Evolutionary conservation across 139 green algal genomes (phyloP), one percentile per base, ranked within the genome.

Genomic region (Closterium sp.): DNA sequence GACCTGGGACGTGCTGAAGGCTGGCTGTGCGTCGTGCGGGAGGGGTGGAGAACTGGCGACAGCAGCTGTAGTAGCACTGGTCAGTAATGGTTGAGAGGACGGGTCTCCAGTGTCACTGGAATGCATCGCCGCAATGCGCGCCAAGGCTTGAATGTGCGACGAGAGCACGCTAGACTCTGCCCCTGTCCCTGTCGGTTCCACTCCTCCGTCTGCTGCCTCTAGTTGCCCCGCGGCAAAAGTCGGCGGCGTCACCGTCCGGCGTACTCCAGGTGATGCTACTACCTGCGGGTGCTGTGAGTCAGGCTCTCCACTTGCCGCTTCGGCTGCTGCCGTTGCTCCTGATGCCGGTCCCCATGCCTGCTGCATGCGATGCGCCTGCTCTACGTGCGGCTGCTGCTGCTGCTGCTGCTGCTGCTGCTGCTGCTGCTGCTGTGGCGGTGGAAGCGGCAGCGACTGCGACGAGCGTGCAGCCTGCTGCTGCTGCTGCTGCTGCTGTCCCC

Each of bases 321-420:
- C 64, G 10, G 64, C 64, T 83, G 64, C 16, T 83, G 64, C 64
- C 16, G 64, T 16, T 83, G 64, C 64, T 83, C 12, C 64, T 83
- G 64, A 10, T 83, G 64, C 64, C 16, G 64, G 64, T 83, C 16
- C 12, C 64, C 16, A 16, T 83, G 10, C 12, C 64, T 83, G 64
- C 64, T 83, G 64, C 64, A 28, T 10, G 10, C 16, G 64, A 10
- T 83, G n/a, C n/a, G 83, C 2, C 30, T 86, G n/a, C 30, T 21
- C 25, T 86, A 28, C 21, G 30, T 86, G 83, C 83, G 28, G 19
- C 83, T 86, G 83, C 30, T 25, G 19, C 30, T 86, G 83, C 83
- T 86, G 83, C 83, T 86, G 83, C 83, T 86, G 83, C n/a, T 86
- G 81, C 64, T 83, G 64, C 64, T 83, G 64, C 64, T 83, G 64